phyloP scores from a whole-genome alignment of 1,284 basidiomycete genomes.

The Takashimella koratensis region DNA sequence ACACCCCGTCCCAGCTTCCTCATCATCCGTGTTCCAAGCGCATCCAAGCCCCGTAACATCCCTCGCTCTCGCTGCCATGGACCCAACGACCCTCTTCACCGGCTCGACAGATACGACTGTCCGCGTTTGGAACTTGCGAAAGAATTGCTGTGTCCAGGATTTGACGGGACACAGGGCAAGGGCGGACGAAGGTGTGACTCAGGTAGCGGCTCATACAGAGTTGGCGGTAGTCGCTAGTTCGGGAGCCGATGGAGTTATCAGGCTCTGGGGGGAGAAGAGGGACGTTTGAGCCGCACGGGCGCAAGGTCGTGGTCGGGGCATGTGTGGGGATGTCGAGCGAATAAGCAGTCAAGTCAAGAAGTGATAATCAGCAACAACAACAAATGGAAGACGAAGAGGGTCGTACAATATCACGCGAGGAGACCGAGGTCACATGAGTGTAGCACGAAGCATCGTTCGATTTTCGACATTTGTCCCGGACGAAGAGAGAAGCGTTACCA shows the following conservation, averaged over 20 bases:
- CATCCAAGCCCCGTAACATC: conserved; percentile 90
- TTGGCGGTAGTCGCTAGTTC: conserved; percentile 86
- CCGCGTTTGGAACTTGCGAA: conserved; percentile 84
- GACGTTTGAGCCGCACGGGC: neutral
- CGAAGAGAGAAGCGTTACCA: no score
- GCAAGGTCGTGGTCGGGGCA: no score
- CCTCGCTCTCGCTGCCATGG: conserved; percentile 79
- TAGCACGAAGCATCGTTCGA: no score
- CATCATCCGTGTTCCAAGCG: conserved; percentile 82
- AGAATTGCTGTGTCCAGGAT: conserved; percentile 74
- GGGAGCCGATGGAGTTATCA: conserved; percentile 91
- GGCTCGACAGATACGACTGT: conserved; percentile 91
- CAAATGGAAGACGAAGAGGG: no score
- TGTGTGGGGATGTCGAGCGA: neutral
- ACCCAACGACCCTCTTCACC: conserved; percentile 66
- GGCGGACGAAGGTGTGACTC: conserved; percentile 80
- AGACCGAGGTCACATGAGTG: no score
- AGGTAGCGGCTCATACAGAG: conserved; percentile 58
- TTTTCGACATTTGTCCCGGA: no score
- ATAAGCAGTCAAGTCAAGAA: no score
- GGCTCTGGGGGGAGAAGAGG: conserved; percentile 57
- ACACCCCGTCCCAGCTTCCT: conserved; percentile 58
- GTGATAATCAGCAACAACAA: no score
- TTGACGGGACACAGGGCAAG: conserved; percentile 79
- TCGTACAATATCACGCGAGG: no score